Evolutionary conservation across 2,329 filamentous ascomycete species (phyloP).

Genomic region (Calonectria hongkongensis): DNA sequence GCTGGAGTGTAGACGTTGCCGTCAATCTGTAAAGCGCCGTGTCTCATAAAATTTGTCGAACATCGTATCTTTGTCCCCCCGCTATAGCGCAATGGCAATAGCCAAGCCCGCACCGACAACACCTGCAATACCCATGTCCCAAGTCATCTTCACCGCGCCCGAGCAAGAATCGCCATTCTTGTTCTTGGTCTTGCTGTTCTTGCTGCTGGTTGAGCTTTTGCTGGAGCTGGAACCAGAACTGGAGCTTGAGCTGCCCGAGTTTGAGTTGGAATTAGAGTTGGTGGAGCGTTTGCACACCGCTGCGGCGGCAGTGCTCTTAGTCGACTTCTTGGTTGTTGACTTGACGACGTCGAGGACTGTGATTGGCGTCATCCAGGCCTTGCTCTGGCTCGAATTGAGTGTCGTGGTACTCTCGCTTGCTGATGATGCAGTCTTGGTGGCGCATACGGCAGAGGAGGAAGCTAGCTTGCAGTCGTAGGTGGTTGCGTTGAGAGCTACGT

Average conservation of each 20-base stretch:
- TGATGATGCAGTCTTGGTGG: conserved; percentile 23
- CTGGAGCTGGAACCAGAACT: conserved; percentile 5
- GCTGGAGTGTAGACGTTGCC: background rate
- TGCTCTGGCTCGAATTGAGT: conserved; percentile 39
- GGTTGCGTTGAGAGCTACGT: conserved; percentile 40
- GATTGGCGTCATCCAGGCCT: conserved; percentile 49
- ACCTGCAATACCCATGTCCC: conserved; percentile 38
- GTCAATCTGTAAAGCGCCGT: background rate
- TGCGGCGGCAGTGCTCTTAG: background rate
- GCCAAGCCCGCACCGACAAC: conserved; percentile 35
- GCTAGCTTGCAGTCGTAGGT: conserved; percentile 47
- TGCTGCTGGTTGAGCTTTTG: background rate
- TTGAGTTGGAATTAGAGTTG: background rate
- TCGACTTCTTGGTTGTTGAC: conserved; percentile 27
- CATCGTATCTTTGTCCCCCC: background rate
- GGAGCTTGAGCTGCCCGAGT: background rate
- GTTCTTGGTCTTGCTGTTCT: conserved; percentile 24
- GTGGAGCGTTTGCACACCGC: conserved; percentile 42
- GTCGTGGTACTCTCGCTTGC: conserved; percentile 38
- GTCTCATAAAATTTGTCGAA: background rate
- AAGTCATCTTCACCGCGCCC: background rate
- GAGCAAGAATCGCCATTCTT: conserved; percentile 38
- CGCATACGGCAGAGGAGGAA: conserved; percentile 43
- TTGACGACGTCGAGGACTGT: conserved; percentile 42
- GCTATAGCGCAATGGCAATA: conserved; percentile 24